Conservation (phyloP, 805 yeast genomes). For the Yarrowia sp. region DNA sequence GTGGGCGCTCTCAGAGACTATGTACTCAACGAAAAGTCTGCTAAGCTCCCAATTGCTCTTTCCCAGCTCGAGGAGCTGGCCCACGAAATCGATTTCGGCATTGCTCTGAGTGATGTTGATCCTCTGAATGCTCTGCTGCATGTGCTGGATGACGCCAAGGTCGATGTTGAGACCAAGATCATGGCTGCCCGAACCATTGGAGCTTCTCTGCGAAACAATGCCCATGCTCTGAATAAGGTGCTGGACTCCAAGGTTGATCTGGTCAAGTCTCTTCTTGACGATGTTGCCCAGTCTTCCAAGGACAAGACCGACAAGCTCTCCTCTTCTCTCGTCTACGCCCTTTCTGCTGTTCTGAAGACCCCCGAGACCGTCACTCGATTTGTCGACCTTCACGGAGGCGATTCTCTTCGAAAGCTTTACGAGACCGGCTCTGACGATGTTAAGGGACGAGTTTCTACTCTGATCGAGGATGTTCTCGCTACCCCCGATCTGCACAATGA, state of each 20-base stretch:
- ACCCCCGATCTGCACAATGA: slow-evolving; percentile 17
- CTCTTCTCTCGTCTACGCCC: background rate
- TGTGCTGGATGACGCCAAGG: slow-evolving; percentile 27
- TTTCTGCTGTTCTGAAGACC: background rate
- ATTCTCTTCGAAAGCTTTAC: slow-evolving; percentile 1
- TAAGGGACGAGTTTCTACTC: slow-evolving; percentile 1
- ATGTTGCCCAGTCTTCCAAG: background rate
- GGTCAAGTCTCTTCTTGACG: background rate
- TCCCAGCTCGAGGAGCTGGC: slow-evolving; percentile 10
- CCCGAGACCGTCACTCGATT: slow-evolving; percentile 19
- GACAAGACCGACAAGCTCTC: background rate
- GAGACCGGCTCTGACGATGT: slow-evolving; percentile 1
- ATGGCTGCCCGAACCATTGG: slow-evolving; percentile 55
- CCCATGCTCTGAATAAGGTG: slow-evolving; percentile 44
- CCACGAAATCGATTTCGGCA: slow-evolving; percentile 23
- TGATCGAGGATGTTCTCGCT: slow-evolving; percentile 2
- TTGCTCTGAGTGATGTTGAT: background rate
- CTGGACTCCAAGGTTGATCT: background rate
- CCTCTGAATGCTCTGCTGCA: background rate
- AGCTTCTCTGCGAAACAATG: slow-evolving; percentile 68
- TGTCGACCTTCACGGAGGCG: slow-evolving; percentile 2
- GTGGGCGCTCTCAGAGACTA: slow-evolving; percentile 4
- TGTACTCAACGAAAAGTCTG: background rate
- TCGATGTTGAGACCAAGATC: slow-evolving; percentile 10
- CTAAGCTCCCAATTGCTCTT: background rate